phyloP scores from a whole-genome alignment of 805 yeast species.

The Maudiozyma serrabonitensis region DNA sequence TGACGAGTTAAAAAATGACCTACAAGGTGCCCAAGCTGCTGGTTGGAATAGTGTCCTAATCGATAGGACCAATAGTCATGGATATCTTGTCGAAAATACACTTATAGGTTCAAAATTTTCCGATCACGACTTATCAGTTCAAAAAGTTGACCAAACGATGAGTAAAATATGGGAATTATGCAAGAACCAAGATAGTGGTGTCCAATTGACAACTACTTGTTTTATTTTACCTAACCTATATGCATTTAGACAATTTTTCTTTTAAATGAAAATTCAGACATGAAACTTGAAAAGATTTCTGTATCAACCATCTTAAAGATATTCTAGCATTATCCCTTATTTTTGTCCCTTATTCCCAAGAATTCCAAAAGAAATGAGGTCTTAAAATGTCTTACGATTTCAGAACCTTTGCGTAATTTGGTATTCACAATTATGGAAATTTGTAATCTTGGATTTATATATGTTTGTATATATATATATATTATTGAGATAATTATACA shows the following conservation, averaged over 20 bases:
- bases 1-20: conserved; percentile 48
- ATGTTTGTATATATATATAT: not conserved
- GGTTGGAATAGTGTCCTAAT: conserved; percentile 56
- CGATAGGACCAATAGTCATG: conserved; percentile 35
- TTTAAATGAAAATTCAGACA: not conserved
- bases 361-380: no score
- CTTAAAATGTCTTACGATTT: no score
- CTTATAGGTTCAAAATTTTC: conserved; percentile 4
- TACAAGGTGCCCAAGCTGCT: conserved; percentile 39
- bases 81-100: conserved; percentile 11
- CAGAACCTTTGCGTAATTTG: not conserved
- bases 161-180: conserved; percentile 14
- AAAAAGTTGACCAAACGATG: conserved; percentile 21
- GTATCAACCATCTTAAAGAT: no score
- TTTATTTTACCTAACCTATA: conserved; percentile 20
- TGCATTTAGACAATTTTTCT: conserved; percentile 4
- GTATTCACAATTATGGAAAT: not conserved
- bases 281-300: not conserved
- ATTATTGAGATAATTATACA: not conserved
- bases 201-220: conserved; percentile 13
- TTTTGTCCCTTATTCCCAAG: no score
- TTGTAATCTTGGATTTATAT: not conserved
- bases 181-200: conserved; percentile 9
- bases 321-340: no score
- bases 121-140: conserved; percentile 17